Base-by-base conservation (phyloP, 805 yeast species). In the Ogataea wickerhamii region DNA sequence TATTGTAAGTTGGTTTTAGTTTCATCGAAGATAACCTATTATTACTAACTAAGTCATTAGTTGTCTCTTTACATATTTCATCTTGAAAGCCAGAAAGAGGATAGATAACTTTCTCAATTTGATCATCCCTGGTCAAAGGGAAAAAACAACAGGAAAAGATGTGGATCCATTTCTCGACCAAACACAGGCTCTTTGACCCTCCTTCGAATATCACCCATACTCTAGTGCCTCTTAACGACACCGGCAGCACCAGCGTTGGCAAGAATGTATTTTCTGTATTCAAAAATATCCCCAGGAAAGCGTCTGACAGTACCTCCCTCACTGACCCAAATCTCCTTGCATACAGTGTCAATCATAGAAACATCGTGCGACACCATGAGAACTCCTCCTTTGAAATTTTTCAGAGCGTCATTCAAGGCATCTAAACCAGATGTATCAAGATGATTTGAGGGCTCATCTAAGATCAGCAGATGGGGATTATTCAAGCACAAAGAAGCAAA, bases 291-390 rank as follows among this genome's bases (percentile, higher is more conserved):
- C 51, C 98, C 99, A 12, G 72, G 71, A 68, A 86, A 86, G 61
- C 81, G 80, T 52, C 67, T 71, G 25, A 91, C 96, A 2, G 78
- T 70, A 40, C 91, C 93, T 40, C 78, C 73, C 58, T 93, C 98
- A 61, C 95, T 82, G 31, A 88, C 95, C 96, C 96, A 91, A 44
- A 93, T 86, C 61, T 93, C 95, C 42, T 84, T 81, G 70, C 97
- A 87, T 10, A 91, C 96, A 38, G 76, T 73, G 52, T 84, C 78
- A 53, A 93, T 93, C 57, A 91, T 84, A 20, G 88, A 71, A 30
- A 93, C 97, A 71, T 93, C 99, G 74, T 93, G 98, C 36, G 96
- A 85, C 42, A 93, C 98, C 96, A 93, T 88, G 52, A 93, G 72
- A 18, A 93, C 84, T 63, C 98, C 98, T 59, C 98, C 98, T 56